Percentiles rank a stretch among this genome's conserved stretches.
Conservation (phyloP, 768 basidiomycete species). For the Gloeophyllum trabeum region DNA sequence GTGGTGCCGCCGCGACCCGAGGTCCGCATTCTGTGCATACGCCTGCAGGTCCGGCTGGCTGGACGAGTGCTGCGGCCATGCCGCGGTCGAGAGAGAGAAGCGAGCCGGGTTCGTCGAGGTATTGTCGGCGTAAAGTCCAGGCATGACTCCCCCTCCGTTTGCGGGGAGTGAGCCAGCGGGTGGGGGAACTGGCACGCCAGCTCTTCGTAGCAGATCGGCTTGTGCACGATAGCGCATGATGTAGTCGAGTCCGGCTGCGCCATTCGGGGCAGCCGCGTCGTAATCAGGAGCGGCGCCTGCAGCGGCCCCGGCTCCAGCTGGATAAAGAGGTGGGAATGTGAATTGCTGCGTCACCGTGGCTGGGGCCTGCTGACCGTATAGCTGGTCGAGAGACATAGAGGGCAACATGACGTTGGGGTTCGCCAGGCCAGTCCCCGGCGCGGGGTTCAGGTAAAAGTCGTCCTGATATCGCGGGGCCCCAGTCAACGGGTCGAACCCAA, state of each 20-base stretch:
- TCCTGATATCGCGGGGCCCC: background rate
- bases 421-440: background rate
- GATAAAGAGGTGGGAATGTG: conserved; percentile 14
- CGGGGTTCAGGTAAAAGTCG: background rate
- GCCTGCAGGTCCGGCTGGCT: too few species aligned
- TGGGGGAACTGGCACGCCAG: conserved; percentile 10
- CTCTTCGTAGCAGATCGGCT: conserved; percentile 29
- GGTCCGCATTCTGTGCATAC: too few species aligned
- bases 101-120: background rate
- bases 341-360: conserved; percentile 4
- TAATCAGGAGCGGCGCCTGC: background rate
- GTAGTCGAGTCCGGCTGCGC: conserved; percentile 23
- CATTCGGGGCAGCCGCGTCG: background rate
- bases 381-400: background rate
- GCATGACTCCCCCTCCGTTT: background rate
- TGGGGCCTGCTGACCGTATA: background rate
- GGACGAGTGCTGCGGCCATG: background rate
- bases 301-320: background rate
- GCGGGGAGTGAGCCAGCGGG: background rate
- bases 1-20: too few species aligned
- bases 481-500: background rate
- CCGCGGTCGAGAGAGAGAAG: background rate
- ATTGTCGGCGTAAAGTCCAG: background rate
- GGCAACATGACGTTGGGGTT: too few species aligned
- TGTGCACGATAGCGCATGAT: conserved; percentile 35